phyloP scores from a whole-genome alignment of 1,284 basidiomycete genomes.

The Vanrija sp. region DNA sequence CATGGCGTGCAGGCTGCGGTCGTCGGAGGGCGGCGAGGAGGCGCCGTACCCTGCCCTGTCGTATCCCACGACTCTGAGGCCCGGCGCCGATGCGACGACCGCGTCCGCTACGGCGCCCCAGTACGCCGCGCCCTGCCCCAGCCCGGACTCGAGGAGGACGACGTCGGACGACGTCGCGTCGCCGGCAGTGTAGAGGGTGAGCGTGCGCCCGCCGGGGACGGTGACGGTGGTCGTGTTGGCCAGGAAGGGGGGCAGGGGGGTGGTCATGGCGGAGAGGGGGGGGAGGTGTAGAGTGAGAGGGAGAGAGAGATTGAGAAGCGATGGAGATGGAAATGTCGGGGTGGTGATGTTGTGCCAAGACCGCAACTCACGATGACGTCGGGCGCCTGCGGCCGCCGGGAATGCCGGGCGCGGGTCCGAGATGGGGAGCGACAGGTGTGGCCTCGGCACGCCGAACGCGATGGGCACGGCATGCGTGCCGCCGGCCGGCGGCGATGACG shows the following conservation, averaged over 20 bases:
- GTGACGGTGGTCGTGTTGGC: background rate
- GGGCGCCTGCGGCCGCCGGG: too few relatives aligned
- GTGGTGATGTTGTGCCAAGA: too few relatives aligned
- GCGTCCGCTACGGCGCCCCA: slow-evolving; percentile 3
- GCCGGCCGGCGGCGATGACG: too few relatives aligned
- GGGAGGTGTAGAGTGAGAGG: too few relatives aligned
- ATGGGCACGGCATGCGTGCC: too few relatives aligned
- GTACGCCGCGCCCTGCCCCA: background rate
- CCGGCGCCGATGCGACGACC: background rate
- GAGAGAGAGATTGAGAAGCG: too few relatives aligned
- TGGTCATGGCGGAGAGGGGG: too few relatives aligned
- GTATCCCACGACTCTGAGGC: slow-evolving; percentile 1
- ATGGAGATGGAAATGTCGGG: too few relatives aligned
- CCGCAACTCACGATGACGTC: too few relatives aligned
- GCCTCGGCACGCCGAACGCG: too few relatives aligned
- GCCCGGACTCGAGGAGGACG: slow-evolving; percentile 3
- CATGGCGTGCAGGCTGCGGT: slow-evolving; percentile 2
- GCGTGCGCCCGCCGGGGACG: background rate
- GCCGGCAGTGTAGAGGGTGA: slow-evolving; percentile 2
- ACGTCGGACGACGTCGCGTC: background rate
- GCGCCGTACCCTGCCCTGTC: slow-evolving; percentile 5
- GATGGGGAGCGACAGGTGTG: too few relatives aligned
- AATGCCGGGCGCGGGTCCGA: too few relatives aligned
- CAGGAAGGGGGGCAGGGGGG: background rate
- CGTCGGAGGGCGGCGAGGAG: background rate